Evolutionary conservation across 129 eudicot genomes (phyloP), one percentile per base, ranked within the genome.

Genomic region (Chrysanthemum seticuspe): DNA sequence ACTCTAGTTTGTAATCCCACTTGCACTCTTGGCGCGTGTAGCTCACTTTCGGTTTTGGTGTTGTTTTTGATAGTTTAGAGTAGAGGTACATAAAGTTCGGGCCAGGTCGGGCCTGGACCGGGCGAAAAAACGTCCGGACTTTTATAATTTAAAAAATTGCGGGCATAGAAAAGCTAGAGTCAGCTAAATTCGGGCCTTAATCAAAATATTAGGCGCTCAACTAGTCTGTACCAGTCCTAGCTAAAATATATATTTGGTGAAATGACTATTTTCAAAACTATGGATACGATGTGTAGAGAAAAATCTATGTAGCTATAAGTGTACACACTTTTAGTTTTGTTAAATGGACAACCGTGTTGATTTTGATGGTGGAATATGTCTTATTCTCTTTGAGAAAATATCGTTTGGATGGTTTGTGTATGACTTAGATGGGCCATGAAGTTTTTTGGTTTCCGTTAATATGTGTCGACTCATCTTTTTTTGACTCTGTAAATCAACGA

Each of bases 341-440:
- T 49, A 6, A 77, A 60, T 34, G 56, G 55, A 69, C 60, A 61
- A 60, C 13, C 40, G 7, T 21, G 10, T 69, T 69, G 81, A 77
- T 40, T 7, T 47, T 34, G 70, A 77, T 25, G 48, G 8, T 58
- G 55, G 67, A 69, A 69, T 69, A 34, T 60, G 2, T 48, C 21
- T 60, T 59, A 2, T 57, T 12, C 29, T 76, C 29, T n/a, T 53
- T 36, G 7, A 5, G 13, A 15, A 31, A 61, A 31, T 69, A 52
- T 69, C 10, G 15, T 6, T 14, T 60, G 10, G 48, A 50, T 70
- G 45, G 56, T 34, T 61, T 51, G 47, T 13, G 29, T 67, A 27
- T 48, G 56, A 34, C 47, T 4, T 64, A 40, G 65, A 51, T 40
- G 10, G 2, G 15, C 13, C 56, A n/a, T 15, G 21, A 29, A 1